These are phyloP conservation scores for Aspergillus campestris DNA, from an alignment of 495 filamentous ascomycete genomes.

Conservation along the genomic window DNA sequence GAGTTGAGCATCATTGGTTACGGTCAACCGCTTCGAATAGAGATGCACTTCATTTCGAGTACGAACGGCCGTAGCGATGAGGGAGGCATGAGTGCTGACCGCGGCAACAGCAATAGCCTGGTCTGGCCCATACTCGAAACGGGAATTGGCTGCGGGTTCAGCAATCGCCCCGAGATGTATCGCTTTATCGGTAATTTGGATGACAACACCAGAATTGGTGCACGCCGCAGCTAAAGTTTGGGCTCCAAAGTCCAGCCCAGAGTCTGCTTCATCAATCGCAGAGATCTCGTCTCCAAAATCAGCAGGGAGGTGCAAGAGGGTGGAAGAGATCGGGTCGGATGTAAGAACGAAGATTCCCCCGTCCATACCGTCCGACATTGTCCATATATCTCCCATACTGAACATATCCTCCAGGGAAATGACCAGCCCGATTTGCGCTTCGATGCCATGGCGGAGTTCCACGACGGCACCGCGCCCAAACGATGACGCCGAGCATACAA, in stretches of 20 bases:
- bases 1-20: constrained; percentile 1
- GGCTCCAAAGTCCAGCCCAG: constrained; percentile 40
- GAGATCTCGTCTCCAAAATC: constrained; percentile 27
- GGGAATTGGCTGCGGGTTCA: constrained; percentile 10
- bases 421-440: constrained; percentile 54
- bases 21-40: constrained; percentile 12
- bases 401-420: constrained; percentile 36
- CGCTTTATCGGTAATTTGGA: constrained; percentile 50
- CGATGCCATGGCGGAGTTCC: constrained; percentile 63
- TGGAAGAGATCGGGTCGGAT: constrained; percentile 32
- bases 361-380: constrained; percentile 37
- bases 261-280: constrained; percentile 32
- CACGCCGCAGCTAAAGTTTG: constrained; percentile 49
- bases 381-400: constrained; percentile 37
- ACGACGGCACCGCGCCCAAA: constrained; percentile 51
- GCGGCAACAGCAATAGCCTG: constrained; percentile 20
- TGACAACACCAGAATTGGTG: constrained; percentile 26
- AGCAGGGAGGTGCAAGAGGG: constrained; percentile 26
- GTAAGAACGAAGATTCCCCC: constrained; percentile 30
- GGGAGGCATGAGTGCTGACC: constrained; percentile 19
- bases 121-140: constrained; percentile 10
- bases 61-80: constrained; percentile 21
- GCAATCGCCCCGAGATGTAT: constrained; percentile 29
- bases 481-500: constrained; percentile 33
- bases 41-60: constrained; percentile 15